These are phyloP conservation scores for Geotrichum bryndzae DNA, from an alignment of 1,139 yeast genomes.

Conservation along the genomic window DNA sequence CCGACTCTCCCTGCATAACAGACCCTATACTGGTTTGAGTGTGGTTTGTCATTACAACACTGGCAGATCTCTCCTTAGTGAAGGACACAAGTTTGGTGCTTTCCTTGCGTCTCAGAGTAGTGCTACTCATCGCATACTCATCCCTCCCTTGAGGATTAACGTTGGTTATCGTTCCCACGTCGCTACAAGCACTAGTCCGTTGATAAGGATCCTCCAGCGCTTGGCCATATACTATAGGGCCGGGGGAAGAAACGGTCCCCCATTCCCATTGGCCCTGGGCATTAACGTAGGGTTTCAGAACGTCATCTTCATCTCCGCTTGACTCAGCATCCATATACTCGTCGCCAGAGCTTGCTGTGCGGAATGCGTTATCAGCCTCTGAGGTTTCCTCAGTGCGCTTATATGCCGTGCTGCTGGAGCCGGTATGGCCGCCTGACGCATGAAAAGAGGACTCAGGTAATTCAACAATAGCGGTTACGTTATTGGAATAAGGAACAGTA, in stretches of 20 bases:
- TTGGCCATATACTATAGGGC: conserved; percentile 12
- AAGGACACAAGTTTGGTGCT: conserved; percentile 9
- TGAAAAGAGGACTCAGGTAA: background rate
- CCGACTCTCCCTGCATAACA: background rate
- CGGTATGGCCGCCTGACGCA: background rate
- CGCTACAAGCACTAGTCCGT: conserved; percentile 13
- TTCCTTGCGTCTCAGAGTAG: background rate
- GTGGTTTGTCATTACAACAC: background rate
- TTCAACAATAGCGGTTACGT: conserved; percentile 9
- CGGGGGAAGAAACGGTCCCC: conserved; percentile 23
- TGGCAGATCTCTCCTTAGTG: conserved; percentile 8
- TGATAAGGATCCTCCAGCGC: conserved; percentile 7
- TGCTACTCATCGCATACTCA: background rate
- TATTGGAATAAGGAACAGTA: conserved; percentile 13
- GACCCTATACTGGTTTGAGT: background rate
- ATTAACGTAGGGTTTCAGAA: conserved; percentile 31
- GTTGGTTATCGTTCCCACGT: conserved; percentile 7
- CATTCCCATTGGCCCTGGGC: conserved; percentile 34
- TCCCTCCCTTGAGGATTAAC: background rate
- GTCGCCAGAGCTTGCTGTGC: conserved; percentile 27
- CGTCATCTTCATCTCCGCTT: conserved; percentile 22
- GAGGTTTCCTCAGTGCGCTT: conserved; percentile 11
- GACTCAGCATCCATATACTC: conserved; percentile 18
- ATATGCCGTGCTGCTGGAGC: background rate
- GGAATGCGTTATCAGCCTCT: conserved; percentile 15